A percentile compares a stretch with the other conserved stretches of the same genome.
phyloP scores from a whole-genome alignment of 2,329 filamentous ascomycete species.

The Botrytis pseudocinerea region DNA sequence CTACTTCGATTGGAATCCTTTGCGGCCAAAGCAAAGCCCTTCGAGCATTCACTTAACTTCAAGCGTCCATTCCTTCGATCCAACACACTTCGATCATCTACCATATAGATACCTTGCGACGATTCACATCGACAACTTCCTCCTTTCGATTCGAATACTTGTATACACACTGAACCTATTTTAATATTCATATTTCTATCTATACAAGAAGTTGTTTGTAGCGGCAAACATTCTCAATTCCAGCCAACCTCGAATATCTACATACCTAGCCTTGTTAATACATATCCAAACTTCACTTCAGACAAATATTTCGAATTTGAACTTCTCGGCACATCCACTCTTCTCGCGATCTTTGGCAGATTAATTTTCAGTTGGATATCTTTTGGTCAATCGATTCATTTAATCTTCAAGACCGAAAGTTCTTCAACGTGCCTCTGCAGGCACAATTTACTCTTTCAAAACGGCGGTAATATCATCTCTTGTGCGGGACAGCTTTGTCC shows the following conservation, averaged over 20 bases:
- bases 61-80: constrained; percentile 12
- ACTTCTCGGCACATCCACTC: constrained; percentile 6
- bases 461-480: constrained; percentile 79
- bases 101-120: constrained; percentile 10
- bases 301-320: constrained; percentile 10
- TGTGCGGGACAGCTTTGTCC: constrained; percentile 82
- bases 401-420: constrained; percentile 35
- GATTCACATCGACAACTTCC: constrained; percentile 20
- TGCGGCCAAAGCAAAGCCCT: background rate
- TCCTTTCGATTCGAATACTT: constrained; percentile 23
- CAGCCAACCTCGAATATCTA: constrained; percentile 23
- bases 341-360: constrained; percentile 20
- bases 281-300: constrained; percentile 17
- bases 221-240: constrained; percentile 24
- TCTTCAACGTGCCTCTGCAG: constrained; percentile 39
- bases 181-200: constrained; percentile 18
- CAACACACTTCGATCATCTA: constrained; percentile 14
- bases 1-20: constrained; percentile 1
- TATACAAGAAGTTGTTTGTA: constrained; percentile 22
- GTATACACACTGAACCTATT: constrained; percentile 21
- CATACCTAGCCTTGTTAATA: constrained; percentile 24
- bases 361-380: constrained; percentile 27
- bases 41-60: constrained; percentile 3
- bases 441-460: constrained; percentile 62
- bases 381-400: constrained; percentile 19